Evolutionary conservation across 371 early-diverging fungal genomes (phyloP), one percentile per base, ranked within the genome.

Genomic region (Zancudomyces culisetae): DNA sequence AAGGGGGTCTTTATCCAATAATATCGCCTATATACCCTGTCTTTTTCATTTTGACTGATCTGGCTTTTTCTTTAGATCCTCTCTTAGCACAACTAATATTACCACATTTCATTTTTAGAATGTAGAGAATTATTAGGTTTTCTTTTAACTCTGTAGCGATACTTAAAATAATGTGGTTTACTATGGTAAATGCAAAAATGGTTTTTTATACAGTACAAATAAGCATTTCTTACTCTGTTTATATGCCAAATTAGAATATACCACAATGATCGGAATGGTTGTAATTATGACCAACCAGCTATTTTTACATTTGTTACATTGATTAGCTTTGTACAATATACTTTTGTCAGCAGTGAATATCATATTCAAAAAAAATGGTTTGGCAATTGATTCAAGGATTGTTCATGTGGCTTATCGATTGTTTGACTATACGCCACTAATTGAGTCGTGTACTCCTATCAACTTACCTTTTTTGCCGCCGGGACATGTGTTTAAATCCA

Each of bases 201-300:
- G n/a, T 27, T 23, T 10, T 3, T 48, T 29, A 8, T 19, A 3
- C n/a, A 15, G 26, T 27, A 26, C 23, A n/a, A 4, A 27, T 48
- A 27, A n/a, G 24, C 13, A 48, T 48, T 24, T 48, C n/a, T 13
- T 24, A 48, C 29, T 27, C 26, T 27, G 2, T 27, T 47, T 47
- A 24, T 47, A 47, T 8, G 48, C 48, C 12, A 47, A 12, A 4
- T 27, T 13, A 18, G 21, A 20, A 27, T 47, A 47, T 8, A n/a
- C 27, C 18, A 47, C 27, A 28, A 47, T 22, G 20, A 47, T 28
- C 26, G 48, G 48, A 2, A 47, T 18, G n/a, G 48, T n/a, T 3
- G 26, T n/a, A 12, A 47, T 24, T n/a, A 47, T 47, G 6, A 47
- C 48, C 21, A 47, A 3, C 48, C 48, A 47, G 26, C 48, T 47